These are phyloP conservation scores for Cinnamomum chago DNA, from an alignment of 164 flowering plant species.

Conservation along the genomic window DNA sequence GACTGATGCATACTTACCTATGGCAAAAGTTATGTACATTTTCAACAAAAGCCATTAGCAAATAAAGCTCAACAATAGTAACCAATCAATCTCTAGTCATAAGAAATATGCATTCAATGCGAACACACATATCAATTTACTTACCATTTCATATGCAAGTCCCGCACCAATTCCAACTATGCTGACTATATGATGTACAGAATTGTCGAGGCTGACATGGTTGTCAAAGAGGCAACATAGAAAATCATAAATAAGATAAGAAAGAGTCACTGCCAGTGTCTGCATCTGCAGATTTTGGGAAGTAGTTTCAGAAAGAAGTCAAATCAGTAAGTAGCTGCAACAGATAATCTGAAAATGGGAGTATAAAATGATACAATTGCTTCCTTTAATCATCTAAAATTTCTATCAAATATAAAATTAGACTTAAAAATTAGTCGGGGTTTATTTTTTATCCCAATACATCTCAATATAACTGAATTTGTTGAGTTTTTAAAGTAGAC, in stretches of 20 bases:
- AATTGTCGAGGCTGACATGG: slow-evolving; percentile 45
- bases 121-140: not conserved
- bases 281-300: slow-evolving; percentile 46
- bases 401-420: not conserved
- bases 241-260: slow-evolving; percentile 78
- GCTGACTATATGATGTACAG: slow-evolving; percentile 76
- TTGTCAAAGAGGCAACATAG: slow-evolving; percentile 60
- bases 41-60: too few relatives aligned
- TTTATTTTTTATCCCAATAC: too few relatives aligned
- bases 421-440: too few relatives aligned
- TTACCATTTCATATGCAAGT: slow-evolving; percentile 57
- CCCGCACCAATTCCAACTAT: slow-evolving; percentile 75
- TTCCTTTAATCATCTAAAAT: not conserved
- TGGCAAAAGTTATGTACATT: too few relatives aligned
- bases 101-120: too few relatives aligned
- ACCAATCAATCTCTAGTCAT: too few relatives aligned
- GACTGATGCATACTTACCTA: too few relatives aligned
- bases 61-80: too few relatives aligned
- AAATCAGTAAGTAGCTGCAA: not conserved
- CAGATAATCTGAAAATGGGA: not conserved
- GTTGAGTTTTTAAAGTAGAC: too few relatives aligned
- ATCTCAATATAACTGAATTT: too few relatives aligned
- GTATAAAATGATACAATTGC: not conserved
- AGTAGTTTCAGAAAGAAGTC: not conserved
- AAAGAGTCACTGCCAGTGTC: slow-evolving; percentile 47